Evolutionary conservation across 2,329 filamentous ascomycete genomes (phyloP).

Genomic region (Bimuria novae-zelandiae): DNA sequence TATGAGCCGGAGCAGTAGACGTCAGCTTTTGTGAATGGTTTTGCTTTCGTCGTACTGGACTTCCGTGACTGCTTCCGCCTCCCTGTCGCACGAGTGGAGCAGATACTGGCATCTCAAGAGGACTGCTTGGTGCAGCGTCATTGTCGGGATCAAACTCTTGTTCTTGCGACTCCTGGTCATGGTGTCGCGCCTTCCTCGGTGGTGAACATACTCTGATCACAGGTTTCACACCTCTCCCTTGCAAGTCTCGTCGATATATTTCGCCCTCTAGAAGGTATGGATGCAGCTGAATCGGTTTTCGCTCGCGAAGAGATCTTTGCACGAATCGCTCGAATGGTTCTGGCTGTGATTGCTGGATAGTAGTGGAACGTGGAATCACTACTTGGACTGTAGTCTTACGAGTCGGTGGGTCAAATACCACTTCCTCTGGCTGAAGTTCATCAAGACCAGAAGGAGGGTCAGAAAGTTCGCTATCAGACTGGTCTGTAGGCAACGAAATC

Average conservation of each 20-base stretch:
- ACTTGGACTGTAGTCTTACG: slow-evolving; percentile 34
- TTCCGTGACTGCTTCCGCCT: slow-evolving; percentile 8
- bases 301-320: slow-evolving; percentile 47
- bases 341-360: slow-evolving; percentile 20
- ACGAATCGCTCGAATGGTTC: slow-evolving; percentile 22
- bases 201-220: slow-evolving; percentile 42
- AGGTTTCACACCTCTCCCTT: slow-evolving; percentile 51
- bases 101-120: slow-evolving; percentile 29
- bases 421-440: neutral
- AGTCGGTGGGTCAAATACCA: slow-evolving; percentile 22
- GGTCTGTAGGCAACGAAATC: slow-evolving; percentile 21
- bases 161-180: slow-evolving; percentile 36
- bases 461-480: slow-evolving; percentile 32
- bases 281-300: slow-evolving; percentile 55
- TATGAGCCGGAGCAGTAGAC: slow-evolving; percentile 19
- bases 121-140: slow-evolving; percentile 25
- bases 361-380: slow-evolving; percentile 33
- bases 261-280: slow-evolving; percentile 54
- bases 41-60: slow-evolving; percentile 8
- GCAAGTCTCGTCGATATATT: slow-evolving; percentile 49
- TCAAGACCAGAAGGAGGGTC: slow-evolving; percentile 24
- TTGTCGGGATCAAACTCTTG: slow-evolving; percentile 36
- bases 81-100: slow-evolving; percentile 21
- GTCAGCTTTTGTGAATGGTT: slow-evolving; percentile 11
- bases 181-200: slow-evolving; percentile 18